Evolutionary conservation across 2,329 filamentous ascomycete genomes (phyloP).

Genomic region (Westerdykella sp.): DNA sequence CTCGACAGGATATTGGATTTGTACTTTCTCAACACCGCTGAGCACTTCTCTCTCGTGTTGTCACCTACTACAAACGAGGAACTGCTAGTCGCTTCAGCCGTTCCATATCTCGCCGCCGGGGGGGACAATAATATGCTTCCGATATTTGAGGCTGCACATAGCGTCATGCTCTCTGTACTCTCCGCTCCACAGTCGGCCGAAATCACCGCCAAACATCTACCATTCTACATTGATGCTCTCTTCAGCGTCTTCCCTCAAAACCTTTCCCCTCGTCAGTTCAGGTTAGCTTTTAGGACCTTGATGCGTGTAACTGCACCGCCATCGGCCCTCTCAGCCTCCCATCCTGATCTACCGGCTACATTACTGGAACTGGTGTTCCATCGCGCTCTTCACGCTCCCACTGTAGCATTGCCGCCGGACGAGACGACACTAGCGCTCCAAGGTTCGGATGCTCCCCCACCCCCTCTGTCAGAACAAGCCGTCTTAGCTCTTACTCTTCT

Average conservation of each 20-base stretch:
- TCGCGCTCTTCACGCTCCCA: conserved; percentile 53
- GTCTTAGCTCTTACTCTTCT: conserved; percentile 70
- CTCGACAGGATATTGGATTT: conserved; percentile 70
- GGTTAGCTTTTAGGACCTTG: conserved; percentile 78
- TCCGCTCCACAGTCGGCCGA: conserved; percentile 71
- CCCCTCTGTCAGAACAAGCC: conserved; percentile 66
- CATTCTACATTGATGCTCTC: conserved; percentile 76
- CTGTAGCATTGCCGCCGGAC: conserved; percentile 38
- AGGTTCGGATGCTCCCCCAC: conserved; percentile 28
- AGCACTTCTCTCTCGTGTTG: conserved; percentile 71
- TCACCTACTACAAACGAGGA: conserved; percentile 62
- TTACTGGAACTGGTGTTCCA: conserved; percentile 72
- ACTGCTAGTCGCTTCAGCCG: conserved; percentile 67
- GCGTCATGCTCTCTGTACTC: conserved; percentile 71
- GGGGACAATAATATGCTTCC: conserved; percentile 53
- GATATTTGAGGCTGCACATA: conserved; percentile 86
- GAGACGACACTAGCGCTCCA: conserved; percentile 35
- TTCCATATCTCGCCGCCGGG: conserved; percentile 63
- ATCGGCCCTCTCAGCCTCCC: conserved; percentile 63
- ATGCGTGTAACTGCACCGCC: conserved; percentile 77
- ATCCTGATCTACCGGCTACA: conserved; percentile 73
- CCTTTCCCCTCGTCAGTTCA: conserved; percentile 78
- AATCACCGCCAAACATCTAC: conserved; percentile 64
- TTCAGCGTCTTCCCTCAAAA: conserved; percentile 72
- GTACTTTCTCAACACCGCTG: conserved; percentile 80